A percentile compares a stretch with the other conserved stretches of the same genome.
These are phyloP conservation scores for Selenicereus undatus DNA, from an alignment of 148 eudicot species.

Conservation along the genomic window DNA sequence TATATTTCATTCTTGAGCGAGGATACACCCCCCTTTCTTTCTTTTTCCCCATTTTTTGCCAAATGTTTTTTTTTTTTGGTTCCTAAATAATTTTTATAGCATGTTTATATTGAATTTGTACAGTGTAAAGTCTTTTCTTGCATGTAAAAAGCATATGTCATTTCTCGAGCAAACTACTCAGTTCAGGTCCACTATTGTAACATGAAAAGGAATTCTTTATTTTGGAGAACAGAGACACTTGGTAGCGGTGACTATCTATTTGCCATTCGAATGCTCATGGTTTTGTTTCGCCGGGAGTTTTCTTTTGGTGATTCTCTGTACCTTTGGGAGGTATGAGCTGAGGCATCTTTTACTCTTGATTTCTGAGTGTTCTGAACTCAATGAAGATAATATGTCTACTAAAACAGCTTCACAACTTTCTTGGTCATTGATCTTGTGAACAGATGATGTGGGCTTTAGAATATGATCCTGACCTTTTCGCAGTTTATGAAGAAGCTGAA, in stretches of 20 bases:
- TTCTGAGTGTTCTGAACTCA: background rate
- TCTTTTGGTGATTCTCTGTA: conserved; percentile 92
- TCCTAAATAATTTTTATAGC: background rate
- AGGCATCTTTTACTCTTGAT: background rate
- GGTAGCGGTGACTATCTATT: conserved; percentile 96
- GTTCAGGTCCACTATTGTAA: background rate
- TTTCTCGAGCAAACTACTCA: background rate
- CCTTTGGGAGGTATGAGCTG: conserved; percentile 89
- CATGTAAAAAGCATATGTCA: background rate
- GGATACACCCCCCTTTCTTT: background rate
- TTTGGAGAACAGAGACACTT: conserved; percentile 60
- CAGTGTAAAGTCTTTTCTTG: background rate
- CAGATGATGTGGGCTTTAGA: conserved; percentile 99
- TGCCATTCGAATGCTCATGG: conserved; percentile 99
- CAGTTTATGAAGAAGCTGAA: conserved; percentile 62
- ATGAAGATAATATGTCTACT: too few species aligned
- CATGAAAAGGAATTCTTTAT: conserved; percentile 16
- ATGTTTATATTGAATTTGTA: background rate
- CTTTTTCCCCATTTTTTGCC: background rate
- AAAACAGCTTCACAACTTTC: background rate
- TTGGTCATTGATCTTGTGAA: conserved; percentile 8
- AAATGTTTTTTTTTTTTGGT: background rate
- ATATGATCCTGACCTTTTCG: conserved; percentile 77
- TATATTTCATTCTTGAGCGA: background rate
- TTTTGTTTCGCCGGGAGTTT: conserved; percentile 94